Evolutionary conservation across 371 early-diverging fungal genomes (phyloP).

Genomic region (Lichtheimia hyalospora): DNA sequence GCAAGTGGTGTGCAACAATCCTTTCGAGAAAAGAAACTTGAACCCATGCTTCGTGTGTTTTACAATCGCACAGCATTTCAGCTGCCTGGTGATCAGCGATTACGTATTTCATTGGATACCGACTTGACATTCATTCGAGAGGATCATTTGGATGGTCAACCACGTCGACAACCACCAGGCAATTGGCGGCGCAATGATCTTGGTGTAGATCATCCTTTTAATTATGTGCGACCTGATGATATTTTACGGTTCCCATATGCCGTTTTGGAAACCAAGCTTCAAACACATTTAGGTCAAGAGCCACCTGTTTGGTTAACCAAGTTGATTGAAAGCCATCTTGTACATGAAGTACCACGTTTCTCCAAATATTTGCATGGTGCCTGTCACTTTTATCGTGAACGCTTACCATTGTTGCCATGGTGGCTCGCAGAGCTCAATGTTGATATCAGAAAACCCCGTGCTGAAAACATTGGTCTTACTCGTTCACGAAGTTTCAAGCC

Average conservation of each 20-base stretch:
- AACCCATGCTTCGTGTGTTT: constrained; percentile 82
- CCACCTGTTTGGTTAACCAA: constrained; percentile 92
- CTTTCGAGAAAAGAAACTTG: constrained; percentile 66
- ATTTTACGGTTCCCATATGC: constrained; percentile 32
- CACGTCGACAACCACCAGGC: constrained; percentile 61
- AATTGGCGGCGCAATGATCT: constrained; percentile 92
- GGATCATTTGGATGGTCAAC: constrained; percentile 42
- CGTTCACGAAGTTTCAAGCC: constrained; percentile 32
- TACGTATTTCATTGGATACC: constrained; percentile 92
- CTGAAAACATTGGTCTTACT: constrained; percentile 20
- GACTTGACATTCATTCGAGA: constrained; percentile 94
- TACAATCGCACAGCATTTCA: constrained; percentile 98
- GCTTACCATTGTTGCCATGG: constrained; percentile 19
- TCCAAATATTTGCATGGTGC: constrained; percentile 97
- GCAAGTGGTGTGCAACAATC: constrained; percentile 71
- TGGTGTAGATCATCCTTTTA: constrained; percentile 84
- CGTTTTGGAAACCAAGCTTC: constrained; percentile 52
- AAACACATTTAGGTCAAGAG: constrained; percentile 83
- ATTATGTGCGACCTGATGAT: constrained; percentile 73
- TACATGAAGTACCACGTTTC: constrained; percentile 97
- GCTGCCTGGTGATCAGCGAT: constrained; percentile 88
- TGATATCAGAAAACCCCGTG: constrained; percentile 41
- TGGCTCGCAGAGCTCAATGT: constrained; percentile 47
- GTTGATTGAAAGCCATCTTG: constrained; percentile 80
- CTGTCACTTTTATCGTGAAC: constrained; percentile 20